Evolutionary conservation across 1,284 basidiomycete species (phyloP), one percentile per base, ranked within the genome.

Genomic region (Peniophora sp.): DNA sequence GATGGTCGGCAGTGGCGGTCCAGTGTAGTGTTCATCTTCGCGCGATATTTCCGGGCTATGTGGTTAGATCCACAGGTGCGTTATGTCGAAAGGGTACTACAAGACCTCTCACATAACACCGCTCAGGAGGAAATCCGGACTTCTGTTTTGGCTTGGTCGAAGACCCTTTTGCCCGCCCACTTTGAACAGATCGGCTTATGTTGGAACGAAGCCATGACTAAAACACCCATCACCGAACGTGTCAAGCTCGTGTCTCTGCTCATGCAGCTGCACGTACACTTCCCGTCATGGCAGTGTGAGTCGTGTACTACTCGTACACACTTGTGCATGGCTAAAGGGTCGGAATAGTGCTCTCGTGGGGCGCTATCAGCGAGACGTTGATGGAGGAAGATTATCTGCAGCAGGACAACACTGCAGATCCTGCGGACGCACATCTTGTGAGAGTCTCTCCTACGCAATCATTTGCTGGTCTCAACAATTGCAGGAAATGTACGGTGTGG

Each of bases 1-100:
- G 81, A 84, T 58, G 81, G 75, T 51, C 71, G 79, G 14, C 82
- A 84, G 61, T 87, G 83, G 83, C 72, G 76, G 22, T 74, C 79
- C 2, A 79, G 74, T 47, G 70, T 85, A 3, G 71, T 72, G 16
- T 73, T 76, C 43, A 66, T 85, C 38, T 83, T 86, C 59, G 70
- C 70, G 44, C 65, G 66, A 24, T 87, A 78, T 64, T 87, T 88
- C 57, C 68, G 69, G n/a, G 62, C 76, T 2, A 56, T 85, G 44
- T 87, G 84, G 85, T 59, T 65, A n/a, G 84, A 86, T 57, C 70
- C 77, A 45, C 70, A 71, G 61, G 85, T 82, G 57, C 51, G 70
- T 58, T 48, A 45, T 47, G 46, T 47, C 32, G 45, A 22, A 41
- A n/a, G 6, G n/a, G 38, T 6, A 17, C 16, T 16, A n/a, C 38